Percentiles rank a stretch among this genome's conserved stretches.
phyloP scores from a whole-genome alignment of 257 asterid species.

The Salvia miltiorrhiza region DNA sequence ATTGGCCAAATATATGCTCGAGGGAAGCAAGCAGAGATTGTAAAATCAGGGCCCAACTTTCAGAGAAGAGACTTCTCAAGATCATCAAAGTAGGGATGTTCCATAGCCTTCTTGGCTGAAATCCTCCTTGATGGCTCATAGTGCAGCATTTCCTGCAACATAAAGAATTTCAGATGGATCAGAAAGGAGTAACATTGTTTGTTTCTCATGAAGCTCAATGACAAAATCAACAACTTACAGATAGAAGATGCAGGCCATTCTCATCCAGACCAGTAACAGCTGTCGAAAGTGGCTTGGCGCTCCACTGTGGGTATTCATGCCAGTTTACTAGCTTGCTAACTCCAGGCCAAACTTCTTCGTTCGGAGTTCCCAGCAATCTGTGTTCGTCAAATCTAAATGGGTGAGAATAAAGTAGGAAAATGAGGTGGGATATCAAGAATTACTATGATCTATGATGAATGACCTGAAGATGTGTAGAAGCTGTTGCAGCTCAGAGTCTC shows the following conservation, averaged over 20 bases:
- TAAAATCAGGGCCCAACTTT: not conserved
- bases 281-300: slow-evolving; percentile 63
- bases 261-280: slow-evolving; percentile 78
- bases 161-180: not conserved
- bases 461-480: slow-evolving; percentile 97
- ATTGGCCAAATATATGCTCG: not conserved
- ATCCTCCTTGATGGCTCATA: slow-evolving; percentile 88
- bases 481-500: slow-evolving; percentile 98
- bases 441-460: not conserved
- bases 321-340: slow-evolving; percentile 85
- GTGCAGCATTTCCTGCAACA: slow-evolving; percentile 80
- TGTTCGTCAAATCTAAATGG: not conserved
- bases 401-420: not conserved
- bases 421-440: not conserved
- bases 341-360: slow-evolving; percentile 90
- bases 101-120: slow-evolving; percentile 98
- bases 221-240: slow-evolving; percentile 38
- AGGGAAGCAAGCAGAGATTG: slow-evolving; percentile 33
- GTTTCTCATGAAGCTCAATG: not conserved
- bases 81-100: slow-evolving; percentile 80
- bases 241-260: slow-evolving; percentile 63
- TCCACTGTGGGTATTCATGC: slow-evolving; percentile 99
- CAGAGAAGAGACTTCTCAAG: slow-evolving; percentile 63
- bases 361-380: slow-evolving; percentile 90
- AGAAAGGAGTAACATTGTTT: not conserved